Evolutionary conservation across 2,329 filamentous ascomycete species (phyloP), one percentile per base, ranked within the genome.

Genomic region (Ophiostoma perfectum): DNA sequence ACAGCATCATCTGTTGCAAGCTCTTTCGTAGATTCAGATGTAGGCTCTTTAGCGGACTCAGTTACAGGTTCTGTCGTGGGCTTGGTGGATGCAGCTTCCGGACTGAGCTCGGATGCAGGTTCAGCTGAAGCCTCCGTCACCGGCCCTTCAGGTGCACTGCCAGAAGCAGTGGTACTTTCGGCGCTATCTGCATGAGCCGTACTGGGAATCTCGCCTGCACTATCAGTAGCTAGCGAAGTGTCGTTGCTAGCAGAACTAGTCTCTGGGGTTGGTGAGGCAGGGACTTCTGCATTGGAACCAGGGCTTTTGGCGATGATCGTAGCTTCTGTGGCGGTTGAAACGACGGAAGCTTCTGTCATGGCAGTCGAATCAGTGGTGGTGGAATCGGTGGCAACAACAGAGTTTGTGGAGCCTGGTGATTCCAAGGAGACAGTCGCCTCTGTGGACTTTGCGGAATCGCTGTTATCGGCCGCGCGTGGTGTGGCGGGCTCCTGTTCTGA

Each of bases 401-500:
- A 49, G 6, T 5, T 14, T 2, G 47, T 49, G 47, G 38, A 39
- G 58, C n/a, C 14, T 2, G 5, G 7, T 9, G 58, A 63, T 16
- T 18, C 14, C 3, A 39, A 12, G 6, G 39, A 27, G 3, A 18
- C 39, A 8, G 38, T 18, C 38, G 39, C 39, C 9, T 16, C 60
- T 7, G 14, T 39, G 18, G 60, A 63, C 8, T n/a, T 42, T 18
- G 60, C 38, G 16, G 16, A 38, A 9, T 66, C 49, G 5, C 11
- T 66, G 52, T 27, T 41, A 5, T 11, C 9, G 5, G 49, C 6
- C 45, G 38, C 39, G 12, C 7, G 36, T 27, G n/a, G 16, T 55
- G 44, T 49, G 58, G 27, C 44, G 55, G 65, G 36, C n/a, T 41
- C 70, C 2, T 67, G 65, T 8, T 75, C 75, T 5, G 75, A 71